Evolutionary conservation across 805 yeast genomes (phyloP).

Genomic region (Grigorovia humatica): DNA sequence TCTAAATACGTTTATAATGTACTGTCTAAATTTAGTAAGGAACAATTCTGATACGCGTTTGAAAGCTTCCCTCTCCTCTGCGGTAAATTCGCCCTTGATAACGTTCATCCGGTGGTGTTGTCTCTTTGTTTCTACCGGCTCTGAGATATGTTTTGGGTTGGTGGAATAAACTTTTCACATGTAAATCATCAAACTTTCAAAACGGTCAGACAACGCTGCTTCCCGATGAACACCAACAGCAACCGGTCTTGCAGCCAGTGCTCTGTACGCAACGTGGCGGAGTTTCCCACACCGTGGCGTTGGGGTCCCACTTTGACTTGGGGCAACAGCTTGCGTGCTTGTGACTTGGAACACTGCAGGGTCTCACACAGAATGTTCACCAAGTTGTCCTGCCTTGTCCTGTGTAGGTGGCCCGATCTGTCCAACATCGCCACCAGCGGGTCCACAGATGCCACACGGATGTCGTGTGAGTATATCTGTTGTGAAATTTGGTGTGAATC

Average conservation of each 20-base stretch:
- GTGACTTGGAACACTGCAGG: conserved; percentile 37
- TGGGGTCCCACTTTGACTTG: not conserved
- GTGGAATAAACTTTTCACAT: not conserved
- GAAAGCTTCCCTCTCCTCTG: conserved; percentile 1
- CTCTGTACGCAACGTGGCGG: not conserved
- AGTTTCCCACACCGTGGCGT: not conserved
- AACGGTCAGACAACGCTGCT: not conserved
- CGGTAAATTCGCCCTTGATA: not conserved
- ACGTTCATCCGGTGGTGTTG: not conserved
- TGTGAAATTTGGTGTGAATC: conserved; percentile 56
- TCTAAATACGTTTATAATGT: conserved; percentile 13
- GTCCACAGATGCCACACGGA: not conserved
- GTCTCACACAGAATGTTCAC: conserved; percentile 40
- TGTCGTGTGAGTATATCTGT: conserved; percentile 42
- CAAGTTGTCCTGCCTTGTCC: conserved; percentile 7
- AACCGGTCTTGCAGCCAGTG: not conserved
- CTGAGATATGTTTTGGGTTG: no score
- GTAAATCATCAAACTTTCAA: not conserved
- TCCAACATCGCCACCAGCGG: conserved; percentile 11
- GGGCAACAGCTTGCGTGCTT: conserved; percentile 47
- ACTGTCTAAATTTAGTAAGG: conserved; percentile 13
- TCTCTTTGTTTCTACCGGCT: no score
- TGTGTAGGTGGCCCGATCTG: conserved; percentile 14
- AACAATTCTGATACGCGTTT: conserved; percentile 14
- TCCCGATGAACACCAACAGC: not conserved